Evolutionary conservation across 805 yeast genomes (phyloP), one percentile per base, ranked within the genome.

Genomic region (Torulaspora gathmanii): DNA sequence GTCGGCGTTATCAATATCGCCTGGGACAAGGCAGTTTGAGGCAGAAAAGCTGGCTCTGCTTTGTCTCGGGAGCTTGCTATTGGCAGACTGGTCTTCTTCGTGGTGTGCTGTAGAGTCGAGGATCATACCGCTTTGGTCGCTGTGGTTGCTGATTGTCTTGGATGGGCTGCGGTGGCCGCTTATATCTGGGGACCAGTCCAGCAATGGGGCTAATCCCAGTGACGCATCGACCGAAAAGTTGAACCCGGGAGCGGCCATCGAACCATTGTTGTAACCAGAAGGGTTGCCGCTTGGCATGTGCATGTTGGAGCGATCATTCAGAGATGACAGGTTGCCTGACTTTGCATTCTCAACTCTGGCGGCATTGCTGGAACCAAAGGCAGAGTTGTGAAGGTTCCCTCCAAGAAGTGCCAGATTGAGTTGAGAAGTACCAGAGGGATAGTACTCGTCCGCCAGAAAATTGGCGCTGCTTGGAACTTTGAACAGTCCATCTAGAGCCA

Each of bases 171-270:
- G 34, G 44, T 45, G 42, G 4, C 33, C 31, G 22, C 20, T 28
- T 33, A 44, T 42, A 15, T 51, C 57, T 23, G 55, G 57, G 3
- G 56, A 42, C 54, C 58, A 69, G 43, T 78, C 83, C 45, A 84
- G 64, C 55, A 83, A 73, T 8, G 84, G 84, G 1, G 86, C 88
- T 44, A 85, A 66, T 1, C 91, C 91, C 33, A 84, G 65, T 0
- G 91, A 85, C 1, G 88, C 91, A 65, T 85, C 93, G 2, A 87
- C 87, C n/a, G 83, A 85, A 61, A 82, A 83, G 46, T 82, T 88
- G 54, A 64, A 65, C 43, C 67, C 70, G 2, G 58, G 44, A 13
- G 41, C 43, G 45, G 46, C 40, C 22, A 23, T 27, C 22, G 13
- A 16, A 10, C 37, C 37, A 20, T 38, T 40, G 36, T 28, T 39